Evolutionary conservation across 192 early-diverging fungal species (phyloP).

Genomic region (Umbelopsis isabellina): DNA sequence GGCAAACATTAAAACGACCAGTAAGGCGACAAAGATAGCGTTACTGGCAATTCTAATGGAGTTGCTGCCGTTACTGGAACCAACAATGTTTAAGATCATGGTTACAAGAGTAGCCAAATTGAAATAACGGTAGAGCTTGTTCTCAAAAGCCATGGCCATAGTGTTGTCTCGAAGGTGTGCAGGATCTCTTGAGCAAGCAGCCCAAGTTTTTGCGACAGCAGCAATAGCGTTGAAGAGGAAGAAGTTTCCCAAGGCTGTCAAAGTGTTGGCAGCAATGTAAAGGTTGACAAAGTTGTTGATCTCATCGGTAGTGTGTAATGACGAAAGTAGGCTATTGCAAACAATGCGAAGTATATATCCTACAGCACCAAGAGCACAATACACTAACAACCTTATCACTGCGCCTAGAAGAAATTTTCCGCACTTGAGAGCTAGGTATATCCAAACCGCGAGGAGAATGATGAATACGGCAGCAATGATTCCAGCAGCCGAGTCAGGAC

Average conservation of each 20-base stretch:
- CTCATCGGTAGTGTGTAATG: background rate
- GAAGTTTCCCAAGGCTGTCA: constrained; percentile 14
- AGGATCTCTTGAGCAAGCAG: background rate
- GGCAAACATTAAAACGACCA: background rate
- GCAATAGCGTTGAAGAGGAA: constrained; percentile 14
- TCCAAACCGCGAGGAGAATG: constrained; percentile 1
- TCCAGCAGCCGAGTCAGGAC: constrained; percentile 4
- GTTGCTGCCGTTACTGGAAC: background rate
- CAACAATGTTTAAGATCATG: constrained; percentile 18
- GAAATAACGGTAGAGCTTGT: background rate
- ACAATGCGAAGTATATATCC: constrained; percentile 22
- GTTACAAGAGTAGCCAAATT: constrained; percentile 13
- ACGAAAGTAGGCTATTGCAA: background rate
- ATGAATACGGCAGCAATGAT: constrained; percentile 14
- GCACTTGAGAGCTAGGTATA: background rate
- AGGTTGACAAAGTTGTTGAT: constrained; percentile 19
- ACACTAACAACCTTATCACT: background rate
- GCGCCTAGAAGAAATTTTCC: background rate
- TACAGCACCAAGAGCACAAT: background rate
- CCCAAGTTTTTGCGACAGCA: background rate
- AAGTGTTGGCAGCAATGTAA: constrained; percentile 10
- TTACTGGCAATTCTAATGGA: constrained; percentile 3
- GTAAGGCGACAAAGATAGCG: constrained; percentile 2
- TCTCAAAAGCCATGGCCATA: background rate
- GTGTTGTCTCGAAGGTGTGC: background rate